Evolutionary conservation across 148 eudicot species (phyloP).

Genomic region (Bassia scoparia): DNA sequence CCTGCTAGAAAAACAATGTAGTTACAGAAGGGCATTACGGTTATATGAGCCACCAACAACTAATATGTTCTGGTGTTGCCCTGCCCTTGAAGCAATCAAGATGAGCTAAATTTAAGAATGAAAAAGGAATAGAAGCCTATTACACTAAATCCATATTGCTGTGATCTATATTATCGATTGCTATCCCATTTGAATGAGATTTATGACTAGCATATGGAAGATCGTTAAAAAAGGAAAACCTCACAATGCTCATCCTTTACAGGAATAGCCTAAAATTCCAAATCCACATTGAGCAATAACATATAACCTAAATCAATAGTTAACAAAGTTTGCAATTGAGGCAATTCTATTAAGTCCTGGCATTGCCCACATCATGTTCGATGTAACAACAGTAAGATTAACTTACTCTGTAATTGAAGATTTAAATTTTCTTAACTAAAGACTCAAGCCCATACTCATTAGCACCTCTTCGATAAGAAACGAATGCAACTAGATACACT

Average conservation of each 20-base stretch:
- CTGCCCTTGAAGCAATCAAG: not conserved
- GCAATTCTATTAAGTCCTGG: not conserved
- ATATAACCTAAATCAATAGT: not conserved
- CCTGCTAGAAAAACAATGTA: not conserved
- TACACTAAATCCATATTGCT: no score
- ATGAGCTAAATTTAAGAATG: not conserved
- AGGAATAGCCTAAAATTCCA: not conserved
- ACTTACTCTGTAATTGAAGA: not conserved
- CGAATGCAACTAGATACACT: not conserved
- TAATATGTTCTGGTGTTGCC: not conserved
- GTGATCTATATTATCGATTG: no score
- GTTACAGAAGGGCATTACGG: not conserved
- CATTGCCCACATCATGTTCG: not conserved
- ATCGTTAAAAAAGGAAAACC: not conserved
- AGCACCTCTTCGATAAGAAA: conserved; percentile 1
- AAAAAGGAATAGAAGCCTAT: no score
- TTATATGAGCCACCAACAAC: not conserved
- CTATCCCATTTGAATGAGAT: no score
- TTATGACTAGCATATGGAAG: not conserved
- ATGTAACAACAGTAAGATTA: not conserved
- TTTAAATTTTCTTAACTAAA: not conserved
- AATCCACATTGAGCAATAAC: not conserved
- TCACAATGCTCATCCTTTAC: not conserved
- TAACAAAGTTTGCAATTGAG: not conserved
- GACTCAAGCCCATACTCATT: not conserved